These are phyloP conservation scores for Lichtheimia ramosa DNA, from an alignment of 371 early-diverging fungal species.

Conservation along the genomic window DNA sequence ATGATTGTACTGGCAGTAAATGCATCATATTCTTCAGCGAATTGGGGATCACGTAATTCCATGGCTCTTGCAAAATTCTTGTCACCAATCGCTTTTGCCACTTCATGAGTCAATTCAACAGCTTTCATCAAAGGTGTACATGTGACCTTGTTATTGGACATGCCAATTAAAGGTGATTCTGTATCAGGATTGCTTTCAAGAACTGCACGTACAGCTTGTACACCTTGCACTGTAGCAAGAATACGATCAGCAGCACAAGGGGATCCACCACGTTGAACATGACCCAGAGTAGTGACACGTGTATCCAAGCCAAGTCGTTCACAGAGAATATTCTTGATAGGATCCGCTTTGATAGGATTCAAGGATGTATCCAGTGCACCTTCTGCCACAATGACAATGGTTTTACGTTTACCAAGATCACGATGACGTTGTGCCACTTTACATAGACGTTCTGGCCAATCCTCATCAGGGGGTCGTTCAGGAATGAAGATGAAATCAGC, in stretches of 20 bases:
- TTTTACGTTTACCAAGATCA: slow-evolving; percentile 78
- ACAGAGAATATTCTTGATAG: slow-evolving; percentile 79
- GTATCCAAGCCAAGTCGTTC: slow-evolving; percentile 85
- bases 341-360: slow-evolving; percentile 84
- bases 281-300: slow-evolving; percentile 95
- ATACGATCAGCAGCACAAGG: slow-evolving; percentile 94
- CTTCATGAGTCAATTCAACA: slow-evolving; percentile 67
- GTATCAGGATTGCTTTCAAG: slow-evolving; percentile 71
- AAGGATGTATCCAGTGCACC: slow-evolving; percentile 92
- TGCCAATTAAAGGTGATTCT: slow-evolving; percentile 89
- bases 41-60: slow-evolving; percentile 85
- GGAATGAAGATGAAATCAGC: slow-evolving; percentile 98
- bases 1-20: slow-evolving; percentile 32
- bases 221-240: slow-evolving; percentile 83
- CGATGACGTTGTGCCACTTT: slow-evolving; percentile 50
- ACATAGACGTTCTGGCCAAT: slow-evolving; percentile 87
- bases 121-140: slow-evolving; percentile 84
- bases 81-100: slow-evolving; percentile 73
- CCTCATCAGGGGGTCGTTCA: slow-evolving; percentile 85
- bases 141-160: slow-evolving; percentile 81
- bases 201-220: slow-evolving; percentile 94
- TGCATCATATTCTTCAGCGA: slow-evolving; percentile 47
- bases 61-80: slow-evolving; percentile 86
- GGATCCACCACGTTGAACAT: slow-evolving; percentile 97
- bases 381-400: slow-evolving; percentile 95